Percentiles rank a stretch among this genome's conserved stretches.
phyloP scores from a whole-genome alignment of 345 rosid species.

The Aquilaria sinensis region DNA sequence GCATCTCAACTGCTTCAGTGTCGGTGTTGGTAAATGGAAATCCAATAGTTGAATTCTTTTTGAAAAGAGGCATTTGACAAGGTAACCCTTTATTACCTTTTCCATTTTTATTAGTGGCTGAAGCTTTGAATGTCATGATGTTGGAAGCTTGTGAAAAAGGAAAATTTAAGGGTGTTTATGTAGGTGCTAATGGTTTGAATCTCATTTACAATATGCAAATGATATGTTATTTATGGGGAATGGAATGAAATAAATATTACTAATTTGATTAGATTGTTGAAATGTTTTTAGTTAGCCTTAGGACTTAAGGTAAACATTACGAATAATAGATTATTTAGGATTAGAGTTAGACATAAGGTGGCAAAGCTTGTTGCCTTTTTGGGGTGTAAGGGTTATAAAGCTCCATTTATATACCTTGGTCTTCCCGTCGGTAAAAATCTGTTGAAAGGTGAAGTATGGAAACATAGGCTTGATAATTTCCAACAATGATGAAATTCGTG shows the following conservation, averaged over 20 bases:
- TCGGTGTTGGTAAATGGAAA: neutral
- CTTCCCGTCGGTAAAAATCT: neutral
- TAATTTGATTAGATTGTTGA: neutral
- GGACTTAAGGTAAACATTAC: neutral
- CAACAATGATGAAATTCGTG: neutral
- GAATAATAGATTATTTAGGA: too few species aligned
- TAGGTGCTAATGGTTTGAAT: too few species aligned
- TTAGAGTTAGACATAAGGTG: neutral
- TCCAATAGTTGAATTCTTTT: neutral
- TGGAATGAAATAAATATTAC: too few species aligned
- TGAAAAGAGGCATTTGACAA: neutral
- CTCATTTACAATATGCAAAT: too few species aligned
- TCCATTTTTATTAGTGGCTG: neutral
- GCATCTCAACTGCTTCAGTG: neutral
- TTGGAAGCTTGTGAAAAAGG: neutral
- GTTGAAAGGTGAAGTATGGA: neutral
- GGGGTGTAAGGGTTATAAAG: neutral
- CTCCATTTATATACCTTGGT: too few species aligned
- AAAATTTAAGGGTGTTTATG: too few species aligned
- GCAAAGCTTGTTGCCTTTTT: neutral
- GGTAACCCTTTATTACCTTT: neutral
- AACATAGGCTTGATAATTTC: neutral
- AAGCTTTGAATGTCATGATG: neutral
- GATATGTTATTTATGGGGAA: too few species aligned
- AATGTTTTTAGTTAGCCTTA: neutral